Percentiles rank a stretch among this genome's conserved stretches.
Conservation (phyloP, 441 rosid species). For the Hura crepitans region DNA sequence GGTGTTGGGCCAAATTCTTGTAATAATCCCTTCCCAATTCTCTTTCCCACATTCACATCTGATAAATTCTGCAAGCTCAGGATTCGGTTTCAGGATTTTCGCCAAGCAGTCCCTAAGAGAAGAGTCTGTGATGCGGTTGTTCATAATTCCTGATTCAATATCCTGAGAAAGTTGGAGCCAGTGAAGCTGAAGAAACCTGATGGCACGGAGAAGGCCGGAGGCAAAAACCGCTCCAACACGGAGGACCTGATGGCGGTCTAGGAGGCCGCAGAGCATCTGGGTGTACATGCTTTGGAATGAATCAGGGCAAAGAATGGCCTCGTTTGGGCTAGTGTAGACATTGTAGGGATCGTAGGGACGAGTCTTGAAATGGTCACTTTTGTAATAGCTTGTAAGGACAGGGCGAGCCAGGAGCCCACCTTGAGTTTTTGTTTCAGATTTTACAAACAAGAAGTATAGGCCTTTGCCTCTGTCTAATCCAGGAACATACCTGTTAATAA, state of each 20-base stretch:
- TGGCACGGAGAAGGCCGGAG: slow-evolving; percentile 84
- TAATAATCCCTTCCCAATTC: slow-evolving; percentile 69
- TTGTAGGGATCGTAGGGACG: slow-evolving; percentile 74
- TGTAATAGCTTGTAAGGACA: slow-evolving; percentile 88
- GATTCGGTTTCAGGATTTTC: slow-evolving; percentile 47
- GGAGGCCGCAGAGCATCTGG: slow-evolving; percentile 82
- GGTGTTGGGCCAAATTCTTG: slow-evolving; percentile 81
- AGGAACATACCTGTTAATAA: slow-evolving; percentile 55
- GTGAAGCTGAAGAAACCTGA: slow-evolving; percentile 74
- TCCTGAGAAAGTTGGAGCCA: slow-evolving; percentile 58
- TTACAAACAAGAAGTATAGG: slow-evolving; percentile 74
- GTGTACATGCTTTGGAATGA: slow-evolving; percentile 92
- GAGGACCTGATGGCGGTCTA: slow-evolving; percentile 64
- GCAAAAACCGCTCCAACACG: slow-evolving; percentile 86
- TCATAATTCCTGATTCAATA: slow-evolving; percentile 52
- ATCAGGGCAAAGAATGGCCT: slow-evolving; percentile 77
- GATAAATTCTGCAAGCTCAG: slow-evolving; percentile 48
- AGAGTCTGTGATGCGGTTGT: slow-evolving; percentile 44
- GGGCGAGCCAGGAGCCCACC: slow-evolving; percentile 89
- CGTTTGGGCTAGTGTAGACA: slow-evolving; percentile 89
- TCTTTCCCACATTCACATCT: slow-evolving; percentile 42
- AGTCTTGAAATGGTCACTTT: slow-evolving; percentile 75
- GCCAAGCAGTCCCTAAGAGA: slow-evolving; percentile 37
- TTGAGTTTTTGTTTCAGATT: slow-evolving; percentile 77
- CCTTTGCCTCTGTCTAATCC: slow-evolving; percentile 90